These are phyloP conservation scores for Plantago rigida DNA, from an alignment of 305 asterid genomes.

Conservation along the genomic window DNA sequence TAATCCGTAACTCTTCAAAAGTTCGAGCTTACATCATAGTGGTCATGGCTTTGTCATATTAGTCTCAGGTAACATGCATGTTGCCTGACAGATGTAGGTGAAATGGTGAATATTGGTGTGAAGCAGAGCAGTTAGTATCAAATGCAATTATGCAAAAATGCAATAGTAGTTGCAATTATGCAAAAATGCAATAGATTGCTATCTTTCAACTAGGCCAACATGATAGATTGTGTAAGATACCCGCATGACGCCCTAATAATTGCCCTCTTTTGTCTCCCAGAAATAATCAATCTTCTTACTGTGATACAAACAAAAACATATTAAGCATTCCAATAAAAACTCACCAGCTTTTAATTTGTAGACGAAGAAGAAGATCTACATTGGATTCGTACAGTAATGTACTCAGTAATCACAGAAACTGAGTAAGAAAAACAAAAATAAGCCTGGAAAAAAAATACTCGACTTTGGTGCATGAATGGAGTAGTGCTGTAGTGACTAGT, in stretches of 20 bases:
- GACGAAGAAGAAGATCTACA: conserved; percentile 5
- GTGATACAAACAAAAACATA: not conserved
- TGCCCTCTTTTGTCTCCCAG: conserved; percentile 3
- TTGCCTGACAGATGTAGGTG: too few relatives aligned
- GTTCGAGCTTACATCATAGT: too few relatives aligned
- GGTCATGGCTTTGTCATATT: too few relatives aligned
- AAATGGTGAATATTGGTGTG: too few relatives aligned
- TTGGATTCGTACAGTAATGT: conserved; percentile 8
- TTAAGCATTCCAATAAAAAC: not conserved
- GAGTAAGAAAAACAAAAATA: not conserved
- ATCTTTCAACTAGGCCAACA: not conserved
- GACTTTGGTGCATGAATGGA: too few relatives aligned
- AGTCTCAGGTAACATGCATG: too few relatives aligned
- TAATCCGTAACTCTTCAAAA: too few relatives aligned
- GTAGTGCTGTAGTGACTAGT: too few relatives aligned
- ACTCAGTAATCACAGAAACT: too few relatives aligned
- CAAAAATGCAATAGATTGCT: not conserved
- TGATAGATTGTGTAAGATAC: conserved; percentile 5
- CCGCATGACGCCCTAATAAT: conserved; percentile 2
- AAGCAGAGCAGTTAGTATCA: not conserved
- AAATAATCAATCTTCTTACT: not conserved
- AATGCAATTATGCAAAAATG: too few relatives aligned
- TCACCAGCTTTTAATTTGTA: not conserved
- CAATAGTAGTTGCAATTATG: not conserved
- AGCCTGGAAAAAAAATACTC: too few relatives aligned